Base-by-base conservation (phyloP, 208 protist genomes). In the Acanthamoeba sp. region DNA sequence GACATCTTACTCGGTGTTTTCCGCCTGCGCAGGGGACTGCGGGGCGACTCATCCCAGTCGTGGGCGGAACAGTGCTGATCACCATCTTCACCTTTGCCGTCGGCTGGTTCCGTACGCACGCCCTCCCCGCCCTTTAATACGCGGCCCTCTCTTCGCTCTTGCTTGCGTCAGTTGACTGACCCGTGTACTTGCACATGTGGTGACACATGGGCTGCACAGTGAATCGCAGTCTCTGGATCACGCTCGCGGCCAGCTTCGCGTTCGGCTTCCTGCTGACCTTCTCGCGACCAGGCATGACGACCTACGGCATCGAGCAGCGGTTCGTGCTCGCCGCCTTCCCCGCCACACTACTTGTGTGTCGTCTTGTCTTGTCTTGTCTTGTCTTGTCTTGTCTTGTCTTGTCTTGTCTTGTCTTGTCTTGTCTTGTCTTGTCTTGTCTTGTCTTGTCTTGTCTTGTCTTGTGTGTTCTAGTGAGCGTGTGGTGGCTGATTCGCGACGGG, bases 221-320 rank as follows among this genome's bases (percentile, higher is more conserved):
- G 73, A 32, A 42, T 34, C 73, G 73, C 73, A 84, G 52, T 84
- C 73, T 84, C 12, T 55, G 40, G 42, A 1, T 84, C 22, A 84
- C 29, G 73, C 40, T 84, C n/a, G 73, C 42, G 38, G 40, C 73
- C 73, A 84, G 40, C 36, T 84, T 84, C 36, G 29, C 29, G 22
- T 84, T 84, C 40, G 73, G 73, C 38, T 52, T 84, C 24, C 32
- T 84, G 34, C 73, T 84, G n/a, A 84, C 73, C 34, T 84, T 84
- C 40, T 18, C 73, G 34, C 73, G 73, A 52, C 73, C 73, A 16
- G 73, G 73, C 34, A 20, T 84, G 22, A 55, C 32, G 38, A 84
- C 73, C 29, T 84, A 55, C 42, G 73, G 0, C 34, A 84, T 84
- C n/a, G 73, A 84, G 22, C 73, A 84, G 22, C 73, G 73, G 73